Evolutionary conservation across 2,329 filamentous ascomycete genomes (phyloP), one percentile per base, ranked within the genome.

Genomic region (Chalara sp.): DNA sequence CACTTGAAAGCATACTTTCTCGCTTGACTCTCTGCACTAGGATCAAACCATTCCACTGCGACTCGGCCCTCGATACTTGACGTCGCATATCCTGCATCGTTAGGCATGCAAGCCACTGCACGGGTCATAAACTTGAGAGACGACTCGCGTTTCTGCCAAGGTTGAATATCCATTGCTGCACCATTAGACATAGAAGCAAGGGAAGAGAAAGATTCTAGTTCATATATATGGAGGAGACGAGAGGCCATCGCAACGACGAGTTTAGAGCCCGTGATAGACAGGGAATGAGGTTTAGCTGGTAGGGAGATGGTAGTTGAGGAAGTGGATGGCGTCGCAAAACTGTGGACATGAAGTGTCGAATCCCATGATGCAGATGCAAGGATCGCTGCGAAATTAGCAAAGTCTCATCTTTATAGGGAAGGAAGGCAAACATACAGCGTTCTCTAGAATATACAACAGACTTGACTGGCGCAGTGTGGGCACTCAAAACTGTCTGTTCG

Each of bases 1-100:
- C 93, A 99, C 70, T 99, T 99, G 80, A 99, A 99, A 11, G 93
- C 93, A 68, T 97, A 99, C 69, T 96, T 97, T 58, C 91, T 81
- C 39, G 87, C 86, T 71, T 97, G 91, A 4, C 87, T 91, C 67
- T 92, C 87, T 41, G 83, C 75, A 5, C 83, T 88, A 12, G 93
- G 88, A 65, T 97, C 93, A 67, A 99, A 97, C 89, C 91, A 97
- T 69, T 99, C 93, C 1, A 99, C 93, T 0, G 91, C 92, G 2
- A 99, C 90, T 61, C 93, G 84, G 5, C 93, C 93, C 67, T 99
- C 93, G 62, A 99, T 99, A 62, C 85, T 91, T 52, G 83, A 89
- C 1, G 87, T 92, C 7, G 92, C 91, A 67, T 97, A 99, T 5
- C 93, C 93, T 8, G 86, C 87, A 59, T 96, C 93, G 62, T 93